Evolutionary conservation across 345 rosid genomes (phyloP), one percentile per base, ranked within the genome.

Genomic region (Boechera stricta): DNA sequence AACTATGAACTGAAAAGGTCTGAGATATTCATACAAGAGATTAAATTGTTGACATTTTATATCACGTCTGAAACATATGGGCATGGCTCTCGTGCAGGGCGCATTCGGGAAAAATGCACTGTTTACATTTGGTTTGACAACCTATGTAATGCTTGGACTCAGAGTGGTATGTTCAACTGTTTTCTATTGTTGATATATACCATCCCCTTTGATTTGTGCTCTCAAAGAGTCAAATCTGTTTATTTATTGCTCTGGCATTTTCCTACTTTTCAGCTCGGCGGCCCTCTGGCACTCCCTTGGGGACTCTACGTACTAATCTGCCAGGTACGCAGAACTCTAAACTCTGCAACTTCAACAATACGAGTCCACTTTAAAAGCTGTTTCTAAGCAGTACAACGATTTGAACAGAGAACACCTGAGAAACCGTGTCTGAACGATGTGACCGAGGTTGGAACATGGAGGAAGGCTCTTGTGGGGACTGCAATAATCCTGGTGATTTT

Each of bases 261-360:
- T 36, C 21, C 52, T 62, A 33, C 12, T 45, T 44, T 60, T 58
- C 87, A 94, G 97, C 84, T 94, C 32, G 97, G 98, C 1, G 98
- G 98, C 31, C 97, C 97, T 44, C 71, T 92, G 62, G 91, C 98
- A 6, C 94, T 94, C 81, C 97, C 97, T 31, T 94, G 95, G 98
- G 98, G 97, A 47, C 86, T 92, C 2, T 94, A 94, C 51, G 93
- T 94, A 67, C 78, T 92, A 81, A 92, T 92, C 75, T 94, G 95
- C 78, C 97, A 94, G 98, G 98, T 94, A 83, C 41, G 0, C 10
- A 51, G 2, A 79, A 28, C 18, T 53, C 42, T 33, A 0, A 66
- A 72, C 56, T 66, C 41, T 58, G 42, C 5, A 63, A 56, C 61
- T 44, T 38, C 53, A 56, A 47, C 72, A 28, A 60, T 51, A 10